These are phyloP conservation scores for Pythium monospermum DNA, from an alignment of 352 stramenopile species.

Conservation along the genomic window DNA sequence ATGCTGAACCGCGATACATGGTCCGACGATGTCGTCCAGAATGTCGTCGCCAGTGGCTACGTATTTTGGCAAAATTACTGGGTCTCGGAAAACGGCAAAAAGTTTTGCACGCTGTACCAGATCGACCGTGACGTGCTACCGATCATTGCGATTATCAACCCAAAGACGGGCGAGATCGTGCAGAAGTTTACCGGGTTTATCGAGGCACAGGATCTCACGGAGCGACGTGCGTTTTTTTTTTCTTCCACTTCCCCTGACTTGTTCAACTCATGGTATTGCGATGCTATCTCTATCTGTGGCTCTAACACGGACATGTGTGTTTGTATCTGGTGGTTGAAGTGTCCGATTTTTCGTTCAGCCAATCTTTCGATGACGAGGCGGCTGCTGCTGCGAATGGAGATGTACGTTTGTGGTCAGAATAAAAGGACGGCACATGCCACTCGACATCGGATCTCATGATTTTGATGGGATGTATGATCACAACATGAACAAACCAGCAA, in stretches of 20 bases:
- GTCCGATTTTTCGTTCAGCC: slow-evolving; percentile 20
- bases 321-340: slow-evolving; percentile 5
- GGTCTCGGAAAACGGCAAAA: slow-evolving; percentile 74
- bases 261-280: not conserved
- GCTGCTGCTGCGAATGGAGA: not conserved
- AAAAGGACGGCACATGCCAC: not conserved
- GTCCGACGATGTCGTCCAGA: slow-evolving; percentile 93
- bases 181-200: slow-evolving; percentile 68
- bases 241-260: not conserved
- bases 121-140: slow-evolving; percentile 63
- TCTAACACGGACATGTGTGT: not conserved
- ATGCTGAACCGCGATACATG: slow-evolving; percentile 95
- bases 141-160: slow-evolving; percentile 72
- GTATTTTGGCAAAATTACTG: slow-evolving; percentile 93
- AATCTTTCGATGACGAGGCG: slow-evolving; percentile 10
- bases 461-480: not conserved
- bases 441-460: not conserved
- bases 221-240: slow-evolving; percentile 48
- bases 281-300: no score
- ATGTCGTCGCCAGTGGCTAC: slow-evolving; percentile 91
- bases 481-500: not conserved
- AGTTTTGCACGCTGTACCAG: slow-evolving; percentile 81
- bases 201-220: slow-evolving; percentile 58
- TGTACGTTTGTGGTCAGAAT: not conserved
- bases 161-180: slow-evolving; percentile 63